Evolutionary conservation across 345 rosid species (phyloP).

Genomic region (Ricinus communis): DNA sequence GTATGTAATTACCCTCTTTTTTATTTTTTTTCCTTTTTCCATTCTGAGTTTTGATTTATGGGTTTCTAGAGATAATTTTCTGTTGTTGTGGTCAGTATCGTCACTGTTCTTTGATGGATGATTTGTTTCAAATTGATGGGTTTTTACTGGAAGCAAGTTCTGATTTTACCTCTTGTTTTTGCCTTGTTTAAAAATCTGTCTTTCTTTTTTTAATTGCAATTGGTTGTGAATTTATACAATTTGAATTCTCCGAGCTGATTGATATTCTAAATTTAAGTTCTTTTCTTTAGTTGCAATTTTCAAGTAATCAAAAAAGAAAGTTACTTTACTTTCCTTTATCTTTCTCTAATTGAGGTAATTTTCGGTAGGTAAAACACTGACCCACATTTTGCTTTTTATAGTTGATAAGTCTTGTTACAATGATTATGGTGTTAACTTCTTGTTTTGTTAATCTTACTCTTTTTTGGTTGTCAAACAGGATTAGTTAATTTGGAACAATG

Average conservation of each 20-base stretch:
- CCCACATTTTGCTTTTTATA: conserved; percentile 15
- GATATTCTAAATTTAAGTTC: neutral
- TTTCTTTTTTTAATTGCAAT: neutral
- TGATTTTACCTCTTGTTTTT: neutral
- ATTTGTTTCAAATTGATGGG: neutral
- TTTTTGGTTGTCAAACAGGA: conserved; percentile 21
- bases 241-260: neutral
- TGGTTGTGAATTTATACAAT: neutral
- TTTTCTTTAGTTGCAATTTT: neutral
- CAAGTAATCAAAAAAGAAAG: neutral
- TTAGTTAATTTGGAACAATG: conserved; percentile 38
- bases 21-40: neutral
- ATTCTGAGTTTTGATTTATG: no score
- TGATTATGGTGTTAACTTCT: conserved; percentile 12
- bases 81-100: neutral
- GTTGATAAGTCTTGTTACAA: conserved; percentile 20
- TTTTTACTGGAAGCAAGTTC: neutral
- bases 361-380: conserved; percentile 21
- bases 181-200: neutral
- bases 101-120: neutral
- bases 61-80: neutral
- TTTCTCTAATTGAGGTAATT: conserved; percentile 1
- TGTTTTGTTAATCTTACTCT: conserved; percentile 3
- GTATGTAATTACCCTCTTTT: neutral
- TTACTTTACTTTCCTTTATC: neutral